phyloP scores from a whole-genome alignment of 2,329 filamentous ascomycete species.

The Setomelanomma holmii region DNA sequence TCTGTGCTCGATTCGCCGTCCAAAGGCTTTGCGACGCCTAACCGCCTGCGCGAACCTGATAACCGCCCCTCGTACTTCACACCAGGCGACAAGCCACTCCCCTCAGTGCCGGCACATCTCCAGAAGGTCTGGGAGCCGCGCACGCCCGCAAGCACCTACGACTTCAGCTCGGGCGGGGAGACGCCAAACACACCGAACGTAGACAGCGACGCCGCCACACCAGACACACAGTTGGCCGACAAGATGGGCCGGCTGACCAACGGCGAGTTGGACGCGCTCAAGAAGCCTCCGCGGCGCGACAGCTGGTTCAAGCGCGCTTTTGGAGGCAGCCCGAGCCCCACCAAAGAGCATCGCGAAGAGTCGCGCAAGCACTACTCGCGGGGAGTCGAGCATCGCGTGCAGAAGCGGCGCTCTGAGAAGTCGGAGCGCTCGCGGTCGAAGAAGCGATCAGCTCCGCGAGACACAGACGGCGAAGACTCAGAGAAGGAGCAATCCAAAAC shows the following conservation, averaged over 20 bases:
- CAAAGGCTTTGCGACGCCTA: constrained; percentile 52
- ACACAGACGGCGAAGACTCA: constrained; percentile 34
- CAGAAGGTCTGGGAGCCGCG: constrained; percentile 45
- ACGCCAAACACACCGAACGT: constrained; percentile 56
- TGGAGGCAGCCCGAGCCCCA: constrained; percentile 45
- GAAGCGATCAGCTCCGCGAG: constrained; percentile 25
- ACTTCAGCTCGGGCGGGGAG: constrained; percentile 58
- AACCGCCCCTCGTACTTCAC: constrained; percentile 59
- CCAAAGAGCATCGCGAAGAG: constrained; percentile 46
- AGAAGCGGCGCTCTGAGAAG: constrained; percentile 38
- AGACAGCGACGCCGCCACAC: constrained; percentile 53
- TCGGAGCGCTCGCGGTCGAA: constrained; percentile 30
- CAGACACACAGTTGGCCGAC: constrained; percentile 44
- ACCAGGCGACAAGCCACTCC: constrained; percentile 48
- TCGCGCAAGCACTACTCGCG: constrained; percentile 42
- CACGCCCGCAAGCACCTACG: constrained; percentile 45
- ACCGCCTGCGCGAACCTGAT: constrained; percentile 57
- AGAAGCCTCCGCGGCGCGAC: constrained; percentile 40
- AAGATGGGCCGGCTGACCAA: constrained; percentile 36
- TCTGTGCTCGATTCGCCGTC: constrained; percentile 55
- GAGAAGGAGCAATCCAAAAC: constrained; percentile 23
- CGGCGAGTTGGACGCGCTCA: constrained; percentile 36
- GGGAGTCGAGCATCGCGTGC: constrained; percentile 49
- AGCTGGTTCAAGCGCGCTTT: constrained; percentile 40
- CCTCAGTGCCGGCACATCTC: constrained; percentile 39